phyloP scores from a whole-genome alignment of 1,139 yeast species.

The Spencermartinsiella ligniputridi region DNA sequence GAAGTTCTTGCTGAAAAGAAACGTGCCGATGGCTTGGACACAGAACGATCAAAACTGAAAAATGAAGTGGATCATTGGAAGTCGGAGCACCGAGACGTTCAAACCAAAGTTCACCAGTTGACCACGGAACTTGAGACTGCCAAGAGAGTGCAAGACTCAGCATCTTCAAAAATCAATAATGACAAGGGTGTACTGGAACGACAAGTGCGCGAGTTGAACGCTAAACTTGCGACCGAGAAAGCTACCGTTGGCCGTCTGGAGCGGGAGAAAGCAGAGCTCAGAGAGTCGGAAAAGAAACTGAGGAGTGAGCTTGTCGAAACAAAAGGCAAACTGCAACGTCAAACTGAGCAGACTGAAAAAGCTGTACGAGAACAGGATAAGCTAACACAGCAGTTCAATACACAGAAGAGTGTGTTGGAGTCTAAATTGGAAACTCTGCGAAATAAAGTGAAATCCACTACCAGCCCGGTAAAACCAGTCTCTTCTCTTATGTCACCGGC shows the following conservation, averaged over 20 bases:
- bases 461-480: not conserved
- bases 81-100: constrained; percentile 6
- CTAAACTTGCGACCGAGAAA: constrained; percentile 9
- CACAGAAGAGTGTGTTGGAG: constrained; percentile 21
- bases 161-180: not conserved
- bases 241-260: constrained; percentile 9
- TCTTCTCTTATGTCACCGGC: not conserved
- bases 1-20: not conserved
- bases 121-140: constrained; percentile 11
- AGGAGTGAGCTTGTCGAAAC: constrained; percentile 18
- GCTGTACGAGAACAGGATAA: constrained; percentile 18
- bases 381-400: constrained; percentile 15
- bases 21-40: not conserved
- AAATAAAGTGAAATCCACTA: constrained; percentile 10
- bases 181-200: constrained; percentile 15
- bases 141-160: constrained; percentile 9
- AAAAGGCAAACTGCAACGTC: constrained; percentile 16
- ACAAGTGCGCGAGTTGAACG: constrained; percentile 14
- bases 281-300: constrained; percentile 14
- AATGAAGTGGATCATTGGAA: not conserved
- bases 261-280: constrained; percentile 10
- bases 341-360: constrained; percentile 16
- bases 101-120: constrained; percentile 11
- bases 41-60: constrained; percentile 2
- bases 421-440: constrained; percentile 17